Conservation (phyloP, 2,329 filamentous ascomycete species). For the Grosmannia clavigera region DNA sequence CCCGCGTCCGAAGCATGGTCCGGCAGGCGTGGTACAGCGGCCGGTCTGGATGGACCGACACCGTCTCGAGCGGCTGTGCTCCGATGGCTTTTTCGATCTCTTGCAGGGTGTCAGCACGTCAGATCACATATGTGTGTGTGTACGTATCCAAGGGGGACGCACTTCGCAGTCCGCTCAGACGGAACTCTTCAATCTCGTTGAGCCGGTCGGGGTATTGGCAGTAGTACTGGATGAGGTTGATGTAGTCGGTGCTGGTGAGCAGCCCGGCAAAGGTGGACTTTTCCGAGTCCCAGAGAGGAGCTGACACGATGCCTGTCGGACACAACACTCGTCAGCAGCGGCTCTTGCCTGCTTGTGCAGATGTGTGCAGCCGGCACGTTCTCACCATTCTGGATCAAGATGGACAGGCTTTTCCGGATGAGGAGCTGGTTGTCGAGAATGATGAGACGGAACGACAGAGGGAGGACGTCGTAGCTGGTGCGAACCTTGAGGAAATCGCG, state of each 20-base stretch:
- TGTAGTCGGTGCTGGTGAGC: conserved; percentile 91
- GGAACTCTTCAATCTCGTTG: conserved; percentile 83
- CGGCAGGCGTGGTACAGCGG: conserved; percentile 92
- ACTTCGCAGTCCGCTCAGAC: conserved; percentile 85
- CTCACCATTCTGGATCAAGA: conserved; percentile 86
- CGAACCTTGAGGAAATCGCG: conserved; percentile 92
- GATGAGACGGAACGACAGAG: conserved; percentile 89
- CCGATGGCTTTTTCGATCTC: conserved; percentile 93
- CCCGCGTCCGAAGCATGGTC: conserved; percentile 85
- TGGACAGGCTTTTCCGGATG: conserved; percentile 93
- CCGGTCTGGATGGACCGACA: conserved; percentile 84
- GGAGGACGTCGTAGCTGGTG: conserved; percentile 95
- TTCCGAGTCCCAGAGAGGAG: conserved; percentile 91
- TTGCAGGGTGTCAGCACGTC: conserved; percentile 23
- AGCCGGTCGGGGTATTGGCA: conserved; percentile 91
- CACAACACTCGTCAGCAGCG: background rate
- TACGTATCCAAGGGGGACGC: background rate
- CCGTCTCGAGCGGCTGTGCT: conserved; percentile 80
- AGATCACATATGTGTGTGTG: no score
- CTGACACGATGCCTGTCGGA: conserved; percentile 78
- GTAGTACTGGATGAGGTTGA: conserved; percentile 98
- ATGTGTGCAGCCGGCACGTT: background rate
- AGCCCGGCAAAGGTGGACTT: conserved; percentile 88
- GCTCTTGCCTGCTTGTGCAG: background rate
- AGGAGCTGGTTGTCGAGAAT: conserved; percentile 89